A percentile compares a stretch with the other conserved stretches of the same genome.
phyloP scores from a whole-genome alignment of 78 protist genomes.

The slime mould (Dictyostelium discoideum) region DNA sequence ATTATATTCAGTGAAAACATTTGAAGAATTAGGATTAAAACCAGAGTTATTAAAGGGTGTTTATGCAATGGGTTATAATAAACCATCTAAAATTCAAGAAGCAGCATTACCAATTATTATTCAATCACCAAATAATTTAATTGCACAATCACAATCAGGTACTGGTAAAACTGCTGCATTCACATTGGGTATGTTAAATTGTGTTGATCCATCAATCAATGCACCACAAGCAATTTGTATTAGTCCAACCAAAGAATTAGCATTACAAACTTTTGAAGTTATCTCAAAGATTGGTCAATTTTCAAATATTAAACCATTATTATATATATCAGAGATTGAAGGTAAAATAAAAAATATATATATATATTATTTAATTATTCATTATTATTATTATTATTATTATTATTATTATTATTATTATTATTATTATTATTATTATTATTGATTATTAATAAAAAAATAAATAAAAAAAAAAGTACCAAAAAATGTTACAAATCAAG shows the following conservation, averaged over 20 bases:
- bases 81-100: conserved; percentile 88
- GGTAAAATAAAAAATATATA: neutral
- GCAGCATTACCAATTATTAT: conserved; percentile 86
- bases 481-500: conserved; percentile 43
- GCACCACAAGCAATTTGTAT: conserved; percentile 80
- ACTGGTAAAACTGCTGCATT: conserved; percentile 98
- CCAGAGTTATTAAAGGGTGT: conserved; percentile 79
- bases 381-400: too few relatives aligned
- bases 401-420: too few relatives aligned
- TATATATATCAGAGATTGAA: conserved; percentile 15
- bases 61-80: conserved; percentile 81
- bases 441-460: neutral
- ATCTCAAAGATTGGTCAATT: conserved; percentile 38
- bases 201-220: conserved; percentile 32
- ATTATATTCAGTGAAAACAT: conserved; percentile 57
- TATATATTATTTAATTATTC: too few relatives aligned
- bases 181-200: conserved; percentile 84
- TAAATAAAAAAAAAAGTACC: conserved; percentile 1
- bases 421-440: too few relatives aligned
- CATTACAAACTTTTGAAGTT: conserved; percentile 66
- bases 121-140: conserved; percentile 60
- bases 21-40: conserved; percentile 74
- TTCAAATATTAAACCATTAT: conserved; percentile 38
- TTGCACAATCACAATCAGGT: conserved; percentile 97
- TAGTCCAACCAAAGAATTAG: conserved; percentile 86